Conservation (phyloP, 2,329 filamentous ascomycete genomes). For the Penicillium brasilianum region DNA sequence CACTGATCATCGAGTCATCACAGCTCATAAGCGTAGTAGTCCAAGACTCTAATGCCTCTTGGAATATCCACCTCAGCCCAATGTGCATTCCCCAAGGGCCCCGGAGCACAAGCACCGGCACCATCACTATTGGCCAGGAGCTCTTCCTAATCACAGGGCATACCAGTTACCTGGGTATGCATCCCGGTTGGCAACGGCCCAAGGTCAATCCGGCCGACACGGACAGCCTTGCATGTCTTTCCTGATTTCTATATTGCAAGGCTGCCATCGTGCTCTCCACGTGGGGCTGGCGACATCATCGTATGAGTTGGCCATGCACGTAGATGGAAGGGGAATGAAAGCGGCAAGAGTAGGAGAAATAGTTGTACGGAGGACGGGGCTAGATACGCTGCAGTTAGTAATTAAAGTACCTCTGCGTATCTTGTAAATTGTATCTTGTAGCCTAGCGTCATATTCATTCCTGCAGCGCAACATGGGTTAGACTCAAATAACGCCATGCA, state of each 20-base stretch:
- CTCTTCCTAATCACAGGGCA: slow-evolving; percentile 6
- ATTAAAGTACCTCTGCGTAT: neutral
- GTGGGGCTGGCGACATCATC: slow-evolving; percentile 12
- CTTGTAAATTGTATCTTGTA: neutral
- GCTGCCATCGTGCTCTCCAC: neutral
- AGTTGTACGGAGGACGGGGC: neutral
- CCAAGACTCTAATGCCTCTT: neutral
- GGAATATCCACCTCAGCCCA: neutral
- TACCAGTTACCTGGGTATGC: slow-evolving; percentile 15
- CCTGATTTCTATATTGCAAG: neutral
- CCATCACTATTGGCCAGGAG: neutral
- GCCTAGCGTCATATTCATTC: slow-evolving; percentile 9
- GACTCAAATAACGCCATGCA: slow-evolving; percentile 9
- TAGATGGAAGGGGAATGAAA: slow-evolving; percentile 10
- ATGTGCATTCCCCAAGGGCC: neutral
- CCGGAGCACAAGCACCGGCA: neutral
- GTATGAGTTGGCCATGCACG: slow-evolving; percentile 13
- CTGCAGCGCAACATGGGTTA: neutral
- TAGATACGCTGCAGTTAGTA: neutral
- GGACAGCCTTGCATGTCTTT: neutral
- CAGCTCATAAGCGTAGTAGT: neutral
- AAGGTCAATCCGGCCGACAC: neutral
- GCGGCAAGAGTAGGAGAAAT: neutral
- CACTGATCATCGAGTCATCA: neutral
- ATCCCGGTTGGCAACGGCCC: neutral